These are phyloP conservation scores for Lanzia echinophila DNA, from an alignment of 2,329 filamentous ascomycete genomes.

Conservation along the genomic window DNA sequence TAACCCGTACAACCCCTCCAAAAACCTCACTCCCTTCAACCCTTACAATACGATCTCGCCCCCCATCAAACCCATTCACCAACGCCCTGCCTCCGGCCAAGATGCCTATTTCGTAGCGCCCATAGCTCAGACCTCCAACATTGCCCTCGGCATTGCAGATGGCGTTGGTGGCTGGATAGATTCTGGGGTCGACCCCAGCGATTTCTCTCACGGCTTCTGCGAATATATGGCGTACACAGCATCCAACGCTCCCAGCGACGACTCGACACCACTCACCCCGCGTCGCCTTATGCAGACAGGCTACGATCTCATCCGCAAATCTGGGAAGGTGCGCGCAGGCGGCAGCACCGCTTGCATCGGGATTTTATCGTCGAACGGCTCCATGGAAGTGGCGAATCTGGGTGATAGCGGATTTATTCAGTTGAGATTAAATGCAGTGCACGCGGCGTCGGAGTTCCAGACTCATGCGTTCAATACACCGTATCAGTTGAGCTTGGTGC, in stretches of 20 bases:
- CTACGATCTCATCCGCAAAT: conserved; percentile 73
- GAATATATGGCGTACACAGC: conserved; percentile 83
- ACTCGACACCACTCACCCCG: conserved; percentile 45
- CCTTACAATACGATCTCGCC: conserved; percentile 49
- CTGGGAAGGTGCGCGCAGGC: conserved; percentile 68
- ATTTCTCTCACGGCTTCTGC: conserved; percentile 92
- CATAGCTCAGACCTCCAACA: conserved; percentile 55
- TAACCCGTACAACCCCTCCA: conserved; percentile 58
- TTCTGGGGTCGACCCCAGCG: conserved; percentile 84
- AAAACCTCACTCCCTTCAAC: conserved; percentile 67
- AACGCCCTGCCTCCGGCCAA: conserved; percentile 74
- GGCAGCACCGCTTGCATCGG: conserved; percentile 92
- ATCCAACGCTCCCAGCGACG: conserved; percentile 28
- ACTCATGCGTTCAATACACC: conserved; percentile 98
- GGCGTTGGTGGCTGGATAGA: conserved; percentile 95
- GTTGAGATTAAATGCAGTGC: conserved; percentile 76
- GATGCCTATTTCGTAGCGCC: conserved; percentile 92
- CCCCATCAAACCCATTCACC: conserved; percentile 48
- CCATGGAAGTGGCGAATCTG: conserved; percentile 82
- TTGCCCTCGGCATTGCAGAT: conserved; percentile 86
- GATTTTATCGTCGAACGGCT: conserved; percentile 64
- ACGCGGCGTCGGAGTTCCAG: conserved; percentile 76
- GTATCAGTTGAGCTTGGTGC: conserved; percentile 86
- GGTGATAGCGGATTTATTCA: conserved; percentile 93
- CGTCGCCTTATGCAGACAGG: conserved; percentile 71